A percentile compares a stretch with the other conserved stretches of the same genome.
Evolutionary conservation across 2,329 filamentous ascomycete species (phyloP).

Genomic region (Xylariaceae sp.): DNA sequence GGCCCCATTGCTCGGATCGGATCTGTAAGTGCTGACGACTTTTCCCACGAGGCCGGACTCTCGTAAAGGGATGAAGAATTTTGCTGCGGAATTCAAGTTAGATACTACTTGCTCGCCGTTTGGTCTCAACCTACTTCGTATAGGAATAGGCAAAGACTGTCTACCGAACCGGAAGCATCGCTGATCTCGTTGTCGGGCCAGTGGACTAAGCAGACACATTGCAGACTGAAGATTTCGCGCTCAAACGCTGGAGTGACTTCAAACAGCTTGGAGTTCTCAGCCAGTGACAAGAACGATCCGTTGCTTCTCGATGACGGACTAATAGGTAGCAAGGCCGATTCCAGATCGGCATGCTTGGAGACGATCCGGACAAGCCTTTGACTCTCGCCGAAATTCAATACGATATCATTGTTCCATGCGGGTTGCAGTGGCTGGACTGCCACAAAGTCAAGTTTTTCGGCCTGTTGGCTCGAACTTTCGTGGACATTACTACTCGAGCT

Average conservation of each 20-base stretch:
- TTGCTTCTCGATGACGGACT: conserved; percentile 17
- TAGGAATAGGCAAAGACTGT: conserved; percentile 47
- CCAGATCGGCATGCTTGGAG: conserved; percentile 42
- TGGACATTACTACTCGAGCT: conserved; percentile 33
- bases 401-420: conserved; percentile 48
- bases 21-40: conserved; percentile 33
- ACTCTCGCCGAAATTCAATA: conserved; percentile 36
- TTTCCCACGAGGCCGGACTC: conserved; percentile 35
- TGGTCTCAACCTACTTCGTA: conserved; percentile 44
- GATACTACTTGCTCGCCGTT: background rate
- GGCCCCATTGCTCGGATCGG: conserved; percentile 42
- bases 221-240: conserved; percentile 38
- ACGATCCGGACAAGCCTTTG: conserved; percentile 40
- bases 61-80: conserved; percentile 37
- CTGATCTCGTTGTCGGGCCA: conserved; percentile 31
- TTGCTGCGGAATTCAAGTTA: conserved; percentile 34
- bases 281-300: conserved; percentile 35
- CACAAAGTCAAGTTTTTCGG: conserved; percentile 27
- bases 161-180: conserved; percentile 25
- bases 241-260: conserved; percentile 35
- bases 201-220: conserved; percentile 42
- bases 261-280: conserved; percentile 33
- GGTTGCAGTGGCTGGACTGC: conserved; percentile 41
- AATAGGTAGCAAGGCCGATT: conserved; percentile 28
- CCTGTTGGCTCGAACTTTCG: conserved; percentile 15